Evolutionary conservation across 2,329 filamentous ascomycete genomes (phyloP), one percentile per base, ranked within the genome.

Genomic region (Sclerotinia spermophila): DNA sequence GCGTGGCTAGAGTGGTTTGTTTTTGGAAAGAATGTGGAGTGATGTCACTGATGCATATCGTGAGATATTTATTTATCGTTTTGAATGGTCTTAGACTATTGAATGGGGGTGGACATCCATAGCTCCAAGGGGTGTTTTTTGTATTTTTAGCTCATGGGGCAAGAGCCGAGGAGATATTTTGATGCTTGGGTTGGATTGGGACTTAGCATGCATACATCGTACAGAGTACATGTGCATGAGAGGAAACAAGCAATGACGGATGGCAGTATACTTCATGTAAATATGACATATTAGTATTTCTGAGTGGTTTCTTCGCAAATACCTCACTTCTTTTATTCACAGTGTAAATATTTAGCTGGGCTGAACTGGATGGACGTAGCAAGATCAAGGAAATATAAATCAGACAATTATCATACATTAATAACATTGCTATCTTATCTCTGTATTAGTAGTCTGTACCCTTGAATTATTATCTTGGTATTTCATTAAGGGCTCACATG

Each of bases 41-140:
- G 62, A 65, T 65, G 45, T 65, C 61, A 65, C 45, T 30, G 33
- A 40, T 51, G 62, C 62, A 65, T 65, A 30, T 53, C 35, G 15
- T 40, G 45, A 65, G 62, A n/a, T 40, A 40, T 30, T 65, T 40
- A 21, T 53, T 40, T 40, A 30, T 48, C 62, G 7, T 51, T 30
- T 13, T 51, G 24, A 53, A 40, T 35, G 33, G n/a, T 21, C n/a
- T 40, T 53, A 40, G 45, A 30, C 45, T 65, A 27, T 30, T 40
- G 35, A 65, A 35, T 64, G 30, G 21, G 30, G 45, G 17, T 53
- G 62, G 24, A 27, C n/a, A 10, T 65, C 15, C 27, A 45, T 35
- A 45, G 40, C 17, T 62, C 7, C 27, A 45, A 21, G 35, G 19
- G 33, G 45, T 15, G 24, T 27, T 17, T 17, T 53, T 27, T 13